phyloP scores from a whole-genome alignment of 768 basidiomycete genomes.

The Myochromella boudieri region DNA sequence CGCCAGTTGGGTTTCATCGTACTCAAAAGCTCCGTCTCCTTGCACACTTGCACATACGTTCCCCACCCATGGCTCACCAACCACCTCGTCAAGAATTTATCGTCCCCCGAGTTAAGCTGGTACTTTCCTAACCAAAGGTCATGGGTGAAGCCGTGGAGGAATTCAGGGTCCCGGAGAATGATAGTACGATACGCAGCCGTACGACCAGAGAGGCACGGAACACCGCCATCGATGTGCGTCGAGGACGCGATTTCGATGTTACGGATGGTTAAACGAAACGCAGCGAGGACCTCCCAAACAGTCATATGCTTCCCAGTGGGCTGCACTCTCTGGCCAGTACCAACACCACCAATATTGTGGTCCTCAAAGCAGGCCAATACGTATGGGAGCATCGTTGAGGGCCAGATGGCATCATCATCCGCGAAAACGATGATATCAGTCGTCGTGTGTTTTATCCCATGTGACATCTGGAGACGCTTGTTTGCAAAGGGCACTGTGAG shows the following conservation, averaged over 20 bases:
- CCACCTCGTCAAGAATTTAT: constrained; percentile 94
- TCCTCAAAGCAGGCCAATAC: constrained; percentile 93
- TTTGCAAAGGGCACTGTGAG: constrained; percentile 94
- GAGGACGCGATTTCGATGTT: constrained; percentile 91
- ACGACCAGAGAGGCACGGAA: constrained; percentile 89
- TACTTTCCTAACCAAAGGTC: constrained; percentile 94
- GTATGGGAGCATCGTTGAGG: constrained; percentile 84
- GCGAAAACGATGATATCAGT: constrained; percentile 95
- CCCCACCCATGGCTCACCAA: constrained; percentile 96
- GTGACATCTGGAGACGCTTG: constrained; percentile 91
- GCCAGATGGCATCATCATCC: constrained; percentile 97
- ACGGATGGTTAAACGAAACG: constrained; percentile 88
- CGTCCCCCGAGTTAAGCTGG: constrained; percentile 91
- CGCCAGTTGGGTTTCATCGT: constrained; percentile 98
- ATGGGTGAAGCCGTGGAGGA: constrained; percentile 90
- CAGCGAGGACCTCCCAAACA: constrained; percentile 94
- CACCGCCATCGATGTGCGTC: constrained; percentile 92
- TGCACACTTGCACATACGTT: constrained; percentile 89
- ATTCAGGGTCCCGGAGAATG: constrained; percentile 93
- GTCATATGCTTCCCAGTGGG: constrained; percentile 78
- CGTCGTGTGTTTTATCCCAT: constrained; percentile 87
- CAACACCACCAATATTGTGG: constrained; percentile 90
- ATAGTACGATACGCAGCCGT: constrained; percentile 94
- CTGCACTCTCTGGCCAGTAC: constrained; percentile 88
- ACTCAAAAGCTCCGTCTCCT: constrained; percentile 80